A percentile compares a stretch with the other conserved stretches of the same genome.
Evolutionary conservation across 108 stramenopile species (phyloP).

Genomic region (Phaeodactylum tricornutum): DNA sequence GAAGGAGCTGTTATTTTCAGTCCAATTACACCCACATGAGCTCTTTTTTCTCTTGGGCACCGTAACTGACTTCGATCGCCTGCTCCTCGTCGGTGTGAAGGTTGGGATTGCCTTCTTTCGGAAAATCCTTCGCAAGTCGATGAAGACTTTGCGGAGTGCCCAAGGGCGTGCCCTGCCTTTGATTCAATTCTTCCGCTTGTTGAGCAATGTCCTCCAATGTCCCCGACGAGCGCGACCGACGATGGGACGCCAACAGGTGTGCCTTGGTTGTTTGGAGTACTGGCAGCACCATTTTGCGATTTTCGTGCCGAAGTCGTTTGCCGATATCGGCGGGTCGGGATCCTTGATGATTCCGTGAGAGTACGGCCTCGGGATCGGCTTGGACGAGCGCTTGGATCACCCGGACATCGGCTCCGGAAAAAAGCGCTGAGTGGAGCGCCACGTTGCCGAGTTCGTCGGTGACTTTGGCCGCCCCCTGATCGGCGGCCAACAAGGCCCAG

Average conservation of each 20-base stretch:
- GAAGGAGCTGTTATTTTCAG: no score
- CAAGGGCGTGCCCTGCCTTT: not conserved
- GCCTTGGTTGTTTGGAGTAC: not conserved
- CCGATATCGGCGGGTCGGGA: constrained; percentile 66
- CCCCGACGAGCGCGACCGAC: not conserved
- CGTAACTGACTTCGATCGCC: not conserved
- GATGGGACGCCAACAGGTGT: not conserved
- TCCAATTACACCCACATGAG: constrained; percentile 19
- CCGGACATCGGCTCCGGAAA: constrained; percentile 50
- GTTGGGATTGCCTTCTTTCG: constrained; percentile 1
- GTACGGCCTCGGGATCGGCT: constrained; percentile 57
- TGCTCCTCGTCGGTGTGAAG: constrained; percentile 6
- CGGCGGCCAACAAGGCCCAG: constrained; percentile 29
- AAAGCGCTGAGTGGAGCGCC: constrained; percentile 74
- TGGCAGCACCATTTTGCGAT: constrained; percentile 33
- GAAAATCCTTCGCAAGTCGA: not conserved
- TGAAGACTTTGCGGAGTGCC: not conserved
- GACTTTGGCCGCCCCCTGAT: constrained; percentile 39
- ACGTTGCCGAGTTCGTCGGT: constrained; percentile 70
- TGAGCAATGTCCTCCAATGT: not conserved
- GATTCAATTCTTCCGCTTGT: not conserved
- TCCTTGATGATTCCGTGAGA: constrained; percentile 64
- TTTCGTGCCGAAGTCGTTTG: constrained; percentile 54
- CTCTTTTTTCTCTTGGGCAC: constrained; percentile 6
- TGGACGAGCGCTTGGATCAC: constrained; percentile 42